Evolutionary conservation across 2,329 filamentous ascomycete genomes (phyloP).

Genomic region (Phaeosphaeria sp.): DNA sequence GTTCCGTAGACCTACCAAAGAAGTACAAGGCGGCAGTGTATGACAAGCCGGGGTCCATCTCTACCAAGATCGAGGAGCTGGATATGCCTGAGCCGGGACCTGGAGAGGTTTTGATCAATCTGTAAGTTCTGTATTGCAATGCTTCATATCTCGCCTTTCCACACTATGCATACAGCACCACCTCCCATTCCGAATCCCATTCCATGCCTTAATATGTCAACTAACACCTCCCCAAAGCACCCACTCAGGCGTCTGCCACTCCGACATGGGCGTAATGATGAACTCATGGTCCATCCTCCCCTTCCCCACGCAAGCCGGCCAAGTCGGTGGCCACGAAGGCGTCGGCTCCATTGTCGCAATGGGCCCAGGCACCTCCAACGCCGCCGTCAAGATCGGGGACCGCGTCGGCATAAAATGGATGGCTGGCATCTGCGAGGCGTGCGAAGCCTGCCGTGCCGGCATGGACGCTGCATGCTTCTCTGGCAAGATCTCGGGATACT

Average conservation of each 20-base stretch:
- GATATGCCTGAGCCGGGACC: constrained; percentile 69
- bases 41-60: constrained; percentile 69
- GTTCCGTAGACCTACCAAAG: constrained; percentile 52
- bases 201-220: background rate
- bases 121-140: constrained; percentile 51
- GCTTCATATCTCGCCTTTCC: no score
- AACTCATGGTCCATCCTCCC: constrained; percentile 63
- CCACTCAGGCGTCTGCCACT: constrained; percentile 71
- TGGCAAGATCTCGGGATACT: constrained; percentile 66
- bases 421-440: constrained; percentile 59
- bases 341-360: constrained; percentile 70
- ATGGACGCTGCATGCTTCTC: constrained; percentile 48
- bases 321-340: constrained; percentile 74
- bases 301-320: constrained; percentile 63
- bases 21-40: constrained; percentile 70
- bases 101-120: constrained; percentile 67
- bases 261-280: constrained; percentile 61
- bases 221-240: constrained; percentile 42
- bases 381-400: constrained; percentile 68
- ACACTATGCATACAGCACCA: no score
- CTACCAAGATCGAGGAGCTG: constrained; percentile 67
- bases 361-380: constrained; percentile 63
- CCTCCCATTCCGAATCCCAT: background rate
- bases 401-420: constrained; percentile 76
- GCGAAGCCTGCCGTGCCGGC: constrained; percentile 50